These are phyloP conservation scores for Camelina hispida DNA, from an alignment of 345 rosid species.

Conservation along the genomic window DNA sequence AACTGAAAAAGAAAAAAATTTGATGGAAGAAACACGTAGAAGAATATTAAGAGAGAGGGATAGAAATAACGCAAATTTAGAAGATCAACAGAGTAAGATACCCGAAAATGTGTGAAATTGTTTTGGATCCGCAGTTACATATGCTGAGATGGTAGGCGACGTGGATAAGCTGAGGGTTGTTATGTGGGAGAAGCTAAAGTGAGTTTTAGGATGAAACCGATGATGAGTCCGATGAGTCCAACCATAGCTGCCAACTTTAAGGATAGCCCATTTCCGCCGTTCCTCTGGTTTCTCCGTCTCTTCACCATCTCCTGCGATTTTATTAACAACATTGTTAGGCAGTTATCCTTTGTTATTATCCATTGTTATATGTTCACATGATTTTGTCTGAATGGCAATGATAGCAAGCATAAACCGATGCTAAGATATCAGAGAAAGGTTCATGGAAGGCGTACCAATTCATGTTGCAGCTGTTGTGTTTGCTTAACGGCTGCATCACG, in stretches of 20 bases:
- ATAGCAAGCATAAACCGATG: not conserved
- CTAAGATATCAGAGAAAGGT: constrained; percentile 5
- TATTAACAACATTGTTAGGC: not conserved
- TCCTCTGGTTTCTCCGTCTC: constrained; percentile 66
- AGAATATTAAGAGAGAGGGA: not conserved
- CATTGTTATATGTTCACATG: constrained; percentile 5
- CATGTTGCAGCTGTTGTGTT: constrained; percentile 79
- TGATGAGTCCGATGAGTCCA: constrained; percentile 78
- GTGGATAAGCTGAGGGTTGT: constrained; percentile 18
- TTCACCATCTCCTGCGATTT: constrained; percentile 67
- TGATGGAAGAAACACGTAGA: constrained; percentile 30
- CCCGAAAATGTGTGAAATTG: not conserved
- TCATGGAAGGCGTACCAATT: constrained; percentile 58
- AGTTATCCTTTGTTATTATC: not conserved
- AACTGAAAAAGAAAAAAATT: constrained; percentile 18
- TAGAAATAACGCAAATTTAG: not conserved
- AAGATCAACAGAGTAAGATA: constrained; percentile 26
- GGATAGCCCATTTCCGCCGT: constrained; percentile 60
- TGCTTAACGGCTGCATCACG: constrained; percentile 76
- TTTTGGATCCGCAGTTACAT: constrained; percentile 24
- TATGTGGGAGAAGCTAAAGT: constrained; percentile 51
- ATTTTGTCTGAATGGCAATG: constrained; percentile 5
- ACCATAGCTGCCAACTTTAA: constrained; percentile 72
- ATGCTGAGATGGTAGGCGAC: constrained; percentile 29
- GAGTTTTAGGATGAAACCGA: constrained; percentile 77